phyloP scores from a whole-genome alignment of 495 filamentous ascomycete species.

The Penicillium diatomitis region DNA sequence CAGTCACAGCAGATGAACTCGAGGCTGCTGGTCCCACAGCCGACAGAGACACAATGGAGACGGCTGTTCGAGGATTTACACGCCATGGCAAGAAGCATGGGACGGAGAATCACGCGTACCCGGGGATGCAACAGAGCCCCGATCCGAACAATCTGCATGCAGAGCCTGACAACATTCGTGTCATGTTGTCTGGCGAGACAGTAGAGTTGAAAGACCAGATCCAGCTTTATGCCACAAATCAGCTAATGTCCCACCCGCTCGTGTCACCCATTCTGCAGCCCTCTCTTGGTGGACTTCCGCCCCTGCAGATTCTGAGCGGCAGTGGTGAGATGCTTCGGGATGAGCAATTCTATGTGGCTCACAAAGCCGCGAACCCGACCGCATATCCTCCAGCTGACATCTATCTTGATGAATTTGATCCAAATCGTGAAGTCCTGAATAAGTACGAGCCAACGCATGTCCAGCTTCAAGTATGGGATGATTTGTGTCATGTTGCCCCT shows the following conservation, averaged over 20 bases:
- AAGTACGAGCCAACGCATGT: constrained; percentile 78
- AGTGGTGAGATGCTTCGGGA: constrained; percentile 84
- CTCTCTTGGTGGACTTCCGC: constrained; percentile 79
- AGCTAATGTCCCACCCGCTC: constrained; percentile 74
- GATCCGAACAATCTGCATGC: constrained; percentile 17
- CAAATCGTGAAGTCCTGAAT: constrained; percentile 41
- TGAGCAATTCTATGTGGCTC: constrained; percentile 90
- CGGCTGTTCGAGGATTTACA: constrained; percentile 34
- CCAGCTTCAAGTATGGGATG: constrained; percentile 93
- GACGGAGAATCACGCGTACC: constrained; percentile 20
- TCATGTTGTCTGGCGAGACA: constrained; percentile 61
- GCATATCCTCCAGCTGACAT: constrained; percentile 61
- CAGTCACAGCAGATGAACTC: constrained; percentile 19
- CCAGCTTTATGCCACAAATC: constrained; percentile 88
- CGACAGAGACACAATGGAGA: constrained; percentile 20
- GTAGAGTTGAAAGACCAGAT: constrained; percentile 84
- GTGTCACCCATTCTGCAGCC: constrained; percentile 83
- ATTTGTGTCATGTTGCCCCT: constrained; percentile 84
- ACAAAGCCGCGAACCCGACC: constrained; percentile 79
- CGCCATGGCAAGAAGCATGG: constrained; percentile 19
- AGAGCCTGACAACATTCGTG: constrained; percentile 38
- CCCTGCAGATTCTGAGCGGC: constrained; percentile 74
- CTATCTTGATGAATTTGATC: constrained; percentile 55
- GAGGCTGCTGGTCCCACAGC: constrained; percentile 6
- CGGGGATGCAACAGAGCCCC: constrained; percentile 23